phyloP scores from a whole-genome alignment of 176 grass and related monocot genomes.

The Triticum turgidum region DNA sequence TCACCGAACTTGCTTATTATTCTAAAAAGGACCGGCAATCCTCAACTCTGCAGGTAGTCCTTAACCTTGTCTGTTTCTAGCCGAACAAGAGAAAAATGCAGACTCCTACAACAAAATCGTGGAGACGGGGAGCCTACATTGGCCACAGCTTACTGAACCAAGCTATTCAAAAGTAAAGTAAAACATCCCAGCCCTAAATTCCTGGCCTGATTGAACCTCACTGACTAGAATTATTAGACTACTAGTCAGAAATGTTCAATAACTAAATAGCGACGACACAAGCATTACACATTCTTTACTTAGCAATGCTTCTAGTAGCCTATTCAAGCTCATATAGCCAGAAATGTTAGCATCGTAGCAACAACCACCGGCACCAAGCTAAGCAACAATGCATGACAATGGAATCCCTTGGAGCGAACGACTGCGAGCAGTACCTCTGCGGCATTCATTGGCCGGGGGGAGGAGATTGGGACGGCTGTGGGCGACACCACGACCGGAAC shows the following conservation, averaged over 20 bases:
- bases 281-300: not conserved
- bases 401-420: not conserved
- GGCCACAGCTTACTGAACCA: not conserved
- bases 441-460: not conserved
- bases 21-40: not conserved
- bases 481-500: conserved; percentile 18
- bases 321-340: not conserved
- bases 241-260: not conserved
- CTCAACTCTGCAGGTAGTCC: not conserved
- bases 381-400: not conserved
- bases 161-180: not conserved
- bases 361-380: not conserved
- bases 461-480: conserved; percentile 36
- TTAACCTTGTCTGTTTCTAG: not conserved
- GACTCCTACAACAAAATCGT: not conserved
- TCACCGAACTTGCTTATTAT: not conserved
- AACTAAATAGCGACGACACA: not conserved
- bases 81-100: conserved; percentile 1
- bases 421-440: not conserved
- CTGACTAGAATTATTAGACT: not conserved
- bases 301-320: not conserved
- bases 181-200: not conserved
- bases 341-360: not conserved
- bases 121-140: not conserved
- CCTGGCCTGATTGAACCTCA: not conserved